Percentiles rank a stretch among this genome's conserved stretches.
phyloP scores from a whole-genome alignment of 2,329 filamentous ascomycete species.

The Xylaria sp. region DNA sequence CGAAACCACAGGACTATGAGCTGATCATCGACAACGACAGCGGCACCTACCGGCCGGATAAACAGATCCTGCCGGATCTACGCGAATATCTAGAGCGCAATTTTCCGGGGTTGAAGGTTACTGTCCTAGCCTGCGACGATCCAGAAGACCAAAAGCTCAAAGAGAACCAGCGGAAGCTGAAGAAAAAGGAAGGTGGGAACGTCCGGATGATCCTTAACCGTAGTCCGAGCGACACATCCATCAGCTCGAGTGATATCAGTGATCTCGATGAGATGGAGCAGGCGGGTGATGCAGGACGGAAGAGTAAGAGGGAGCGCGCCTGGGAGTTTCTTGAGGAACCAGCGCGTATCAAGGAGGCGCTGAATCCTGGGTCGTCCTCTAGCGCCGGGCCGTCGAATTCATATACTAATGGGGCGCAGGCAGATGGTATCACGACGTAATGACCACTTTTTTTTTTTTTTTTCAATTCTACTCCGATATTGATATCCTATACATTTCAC shows the following conservation, averaged over 20 bases:
- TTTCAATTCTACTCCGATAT: neutral
- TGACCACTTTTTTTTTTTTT: neutral
- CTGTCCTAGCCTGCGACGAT: slow-evolving; percentile 79
- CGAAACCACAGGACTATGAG: slow-evolving; percentile 70
- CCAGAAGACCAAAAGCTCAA: slow-evolving; percentile 77
- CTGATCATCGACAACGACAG: slow-evolving; percentile 94
- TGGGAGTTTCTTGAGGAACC: slow-evolving; percentile 59
- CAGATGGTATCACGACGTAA: neutral
- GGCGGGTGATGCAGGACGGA: slow-evolving; percentile 45
- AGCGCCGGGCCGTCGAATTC: slow-evolving; percentile 13
- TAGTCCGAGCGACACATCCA: slow-evolving; percentile 54
- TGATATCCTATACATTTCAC: neutral
- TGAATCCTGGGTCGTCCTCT: neutral
- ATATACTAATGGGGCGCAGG: neutral
- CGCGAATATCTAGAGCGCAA: slow-evolving; percentile 73
- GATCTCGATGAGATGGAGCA: slow-evolving; percentile 54
- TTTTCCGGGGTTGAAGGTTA: slow-evolving; percentile 77
- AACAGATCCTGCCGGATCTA: slow-evolving; percentile 73
- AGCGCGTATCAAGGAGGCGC: slow-evolving; percentile 47
- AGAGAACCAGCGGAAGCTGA: slow-evolving; percentile 72
- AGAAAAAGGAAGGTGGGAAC: slow-evolving; percentile 65
- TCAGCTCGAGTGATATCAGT: slow-evolving; percentile 60
- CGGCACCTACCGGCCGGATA: slow-evolving; percentile 90
- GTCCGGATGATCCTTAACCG: slow-evolving; percentile 63
- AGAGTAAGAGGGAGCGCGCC: slow-evolving; percentile 59